Evolutionary conservation across 108 stramenopile genomes (phyloP).

Genomic region (Pinguiococcus pyrenoidosus): DNA sequence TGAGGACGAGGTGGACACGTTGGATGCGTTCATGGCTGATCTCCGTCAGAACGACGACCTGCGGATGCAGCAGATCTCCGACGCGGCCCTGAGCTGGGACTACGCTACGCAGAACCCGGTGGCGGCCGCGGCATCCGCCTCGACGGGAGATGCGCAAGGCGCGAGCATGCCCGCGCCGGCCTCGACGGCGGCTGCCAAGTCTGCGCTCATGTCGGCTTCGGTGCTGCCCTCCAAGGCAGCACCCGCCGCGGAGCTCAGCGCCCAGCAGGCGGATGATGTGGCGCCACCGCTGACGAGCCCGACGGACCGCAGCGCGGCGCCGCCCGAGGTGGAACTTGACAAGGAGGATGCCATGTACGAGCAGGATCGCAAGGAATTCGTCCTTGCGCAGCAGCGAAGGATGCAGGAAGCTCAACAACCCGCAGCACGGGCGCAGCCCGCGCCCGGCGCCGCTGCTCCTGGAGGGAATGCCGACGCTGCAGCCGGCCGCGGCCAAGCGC

Average conservation of each 20-base stretch:
- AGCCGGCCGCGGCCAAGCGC: background rate
- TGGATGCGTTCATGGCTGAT: conserved; percentile 35
- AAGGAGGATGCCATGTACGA: background rate
- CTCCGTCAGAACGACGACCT: conserved; percentile 10
- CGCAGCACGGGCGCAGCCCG: background rate
- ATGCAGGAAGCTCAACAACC: background rate
- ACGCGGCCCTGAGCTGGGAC: conserved; percentile 11
- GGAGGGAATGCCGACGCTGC: background rate
- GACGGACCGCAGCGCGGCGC: background rate
- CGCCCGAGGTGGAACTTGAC: background rate
- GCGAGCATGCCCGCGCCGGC: background rate
- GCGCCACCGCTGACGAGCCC: no score
- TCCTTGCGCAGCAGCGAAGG: background rate
- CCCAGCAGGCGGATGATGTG: no score
- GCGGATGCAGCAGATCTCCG: conserved; percentile 10
- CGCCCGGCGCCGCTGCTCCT: background rate
- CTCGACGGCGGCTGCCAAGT: background rate
- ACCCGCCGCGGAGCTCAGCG: no score
- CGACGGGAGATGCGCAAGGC: background rate
- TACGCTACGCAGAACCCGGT: no score
- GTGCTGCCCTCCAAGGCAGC: no score
- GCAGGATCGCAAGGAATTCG: background rate
- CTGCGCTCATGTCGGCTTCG: background rate
- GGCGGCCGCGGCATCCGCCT: conserved; percentile 7
- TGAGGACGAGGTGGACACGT: conserved; percentile 25